These are phyloP conservation scores for Neurospora crassa DNA, from an alignment of 2,329 filamentous ascomycete species.

Conservation along the genomic window DNA sequence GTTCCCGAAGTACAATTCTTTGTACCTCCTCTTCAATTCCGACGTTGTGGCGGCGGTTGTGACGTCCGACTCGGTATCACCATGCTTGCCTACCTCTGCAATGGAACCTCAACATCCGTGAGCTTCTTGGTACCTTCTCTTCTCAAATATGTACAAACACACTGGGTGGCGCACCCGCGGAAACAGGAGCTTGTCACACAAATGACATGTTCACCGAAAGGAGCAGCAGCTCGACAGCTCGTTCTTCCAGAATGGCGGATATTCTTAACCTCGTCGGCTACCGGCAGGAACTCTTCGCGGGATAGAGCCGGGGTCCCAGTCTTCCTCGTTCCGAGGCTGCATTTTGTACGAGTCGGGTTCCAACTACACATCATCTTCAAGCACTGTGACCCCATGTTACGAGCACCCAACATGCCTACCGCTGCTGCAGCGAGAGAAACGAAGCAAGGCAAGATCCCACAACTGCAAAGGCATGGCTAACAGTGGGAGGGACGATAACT, in stretches of 20 bases:
- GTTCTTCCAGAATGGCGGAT: not conserved
- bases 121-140: not conserved
- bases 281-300: not conserved
- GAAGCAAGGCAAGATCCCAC: conserved; percentile 2
- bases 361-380: not conserved
- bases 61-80: not conserved
- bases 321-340: not conserved
- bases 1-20: not conserved
- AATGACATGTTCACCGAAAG: not conserved
- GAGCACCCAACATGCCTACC: not conserved
- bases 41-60: not conserved
- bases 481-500: conserved; percentile 10
- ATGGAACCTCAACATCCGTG: not conserved
- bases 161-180: not conserved
- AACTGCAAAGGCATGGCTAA: conserved; percentile 2
- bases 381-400: not conserved
- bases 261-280: not conserved
- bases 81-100: not conserved
- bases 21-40: not conserved
- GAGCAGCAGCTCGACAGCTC: not conserved
- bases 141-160: not conserved
- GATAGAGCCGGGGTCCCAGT: not conserved
- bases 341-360: not conserved
- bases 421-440: not conserved
- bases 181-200: not conserved